Conservation (phyloP, 2,329 filamentous ascomycete genomes). For the Corynespora cassiicola region DNA sequence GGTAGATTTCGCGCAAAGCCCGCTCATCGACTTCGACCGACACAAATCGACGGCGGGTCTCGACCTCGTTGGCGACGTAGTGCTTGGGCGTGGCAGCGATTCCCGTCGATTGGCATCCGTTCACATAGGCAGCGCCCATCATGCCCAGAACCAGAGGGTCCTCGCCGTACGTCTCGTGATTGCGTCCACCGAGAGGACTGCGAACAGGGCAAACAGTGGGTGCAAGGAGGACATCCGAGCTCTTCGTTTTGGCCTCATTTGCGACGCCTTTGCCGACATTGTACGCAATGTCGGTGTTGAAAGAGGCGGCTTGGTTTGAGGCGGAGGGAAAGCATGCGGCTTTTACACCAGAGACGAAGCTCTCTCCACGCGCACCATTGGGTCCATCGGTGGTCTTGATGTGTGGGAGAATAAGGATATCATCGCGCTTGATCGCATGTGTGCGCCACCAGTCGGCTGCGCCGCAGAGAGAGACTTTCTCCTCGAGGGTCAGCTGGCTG, state of each 20-base stretch:
- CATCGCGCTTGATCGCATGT: too few relatives aligned
- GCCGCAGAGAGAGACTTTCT: too few relatives aligned
- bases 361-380: constrained; percentile 67
- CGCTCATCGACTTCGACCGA: constrained; percentile 66
- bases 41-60: constrained; percentile 66
- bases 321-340: constrained; percentile 70
- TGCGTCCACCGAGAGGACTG: background rate
- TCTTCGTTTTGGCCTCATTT: constrained; percentile 23
- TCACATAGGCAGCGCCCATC: background rate
- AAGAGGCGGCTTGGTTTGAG: constrained; percentile 60
- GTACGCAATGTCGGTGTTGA: constrained; percentile 20
- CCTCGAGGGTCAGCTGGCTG: too few relatives aligned
- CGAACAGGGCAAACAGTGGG: constrained; percentile 28
- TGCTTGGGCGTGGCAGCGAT: constrained; percentile 58
- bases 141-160: constrained; percentile 1
- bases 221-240: constrained; percentile 1
- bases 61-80: constrained; percentile 70
- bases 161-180: constrained; percentile 1
- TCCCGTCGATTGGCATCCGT: constrained; percentile 54
- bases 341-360: background rate
- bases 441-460: too few relatives aligned
- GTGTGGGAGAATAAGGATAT: too few relatives aligned
- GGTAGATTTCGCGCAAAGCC: constrained; percentile 62
- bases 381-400: constrained; percentile 67
- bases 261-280: constrained; percentile 23